These are phyloP conservation scores for Beauveria sp. DNA, from an alignment of 2,329 filamentous ascomycete genomes.

Conservation along the genomic window DNA sequence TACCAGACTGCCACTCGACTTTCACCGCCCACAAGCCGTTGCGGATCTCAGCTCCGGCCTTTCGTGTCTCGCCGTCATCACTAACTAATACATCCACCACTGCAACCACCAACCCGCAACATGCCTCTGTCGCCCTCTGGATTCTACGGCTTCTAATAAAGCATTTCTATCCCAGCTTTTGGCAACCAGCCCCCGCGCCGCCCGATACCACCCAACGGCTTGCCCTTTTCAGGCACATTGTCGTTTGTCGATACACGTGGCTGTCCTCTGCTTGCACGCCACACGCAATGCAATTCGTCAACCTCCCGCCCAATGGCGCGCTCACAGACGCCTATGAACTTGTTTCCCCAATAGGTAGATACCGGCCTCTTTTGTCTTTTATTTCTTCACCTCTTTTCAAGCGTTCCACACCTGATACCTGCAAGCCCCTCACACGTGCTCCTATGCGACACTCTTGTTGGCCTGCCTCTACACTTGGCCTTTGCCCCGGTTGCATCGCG, in stretches of 20 bases:
- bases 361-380: background rate
- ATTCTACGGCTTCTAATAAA: background rate
- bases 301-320: background rate
- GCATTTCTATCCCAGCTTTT: background rate
- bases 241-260: background rate
- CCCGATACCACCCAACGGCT: background rate
- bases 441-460: background rate
- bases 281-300: background rate
- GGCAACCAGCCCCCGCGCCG: background rate
- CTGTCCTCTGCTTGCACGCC: background rate
- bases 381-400: background rate
- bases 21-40: background rate
- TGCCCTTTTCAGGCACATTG: background rate
- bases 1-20: background rate
- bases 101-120: background rate
- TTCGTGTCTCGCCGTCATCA: background rate
- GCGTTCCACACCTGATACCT: background rate
- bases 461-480: background rate
- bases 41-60: background rate
- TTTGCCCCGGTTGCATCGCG: background rate
- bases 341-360: slow-evolving; percentile 8
- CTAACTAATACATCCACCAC: background rate
- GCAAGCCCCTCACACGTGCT: background rate
- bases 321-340: background rate
- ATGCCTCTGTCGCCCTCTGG: background rate